phyloP scores from a whole-genome alignment of 257 asterid genomes.

The Galeopsis tetrahit region DNA sequence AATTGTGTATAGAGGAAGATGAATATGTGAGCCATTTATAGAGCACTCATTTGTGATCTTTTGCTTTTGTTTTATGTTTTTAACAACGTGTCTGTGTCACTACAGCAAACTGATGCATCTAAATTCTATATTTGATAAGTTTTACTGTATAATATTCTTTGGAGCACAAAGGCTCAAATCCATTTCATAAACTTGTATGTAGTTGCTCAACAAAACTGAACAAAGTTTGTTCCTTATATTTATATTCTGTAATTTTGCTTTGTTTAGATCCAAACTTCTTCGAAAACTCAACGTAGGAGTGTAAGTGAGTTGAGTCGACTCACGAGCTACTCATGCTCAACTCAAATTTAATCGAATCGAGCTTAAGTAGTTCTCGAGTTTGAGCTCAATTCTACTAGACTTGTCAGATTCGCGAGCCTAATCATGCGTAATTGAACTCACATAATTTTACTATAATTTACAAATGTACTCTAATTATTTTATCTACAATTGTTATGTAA shows the following conservation, averaged over 20 bases:
- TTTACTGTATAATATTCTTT: neutral
- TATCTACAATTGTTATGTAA: too few species aligned
- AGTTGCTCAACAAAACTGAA: constrained; percentile 14
- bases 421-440: too few species aligned
- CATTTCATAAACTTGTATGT: constrained; percentile 15
- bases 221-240: constrained; percentile 7
- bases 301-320: too few species aligned
- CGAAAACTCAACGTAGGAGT: neutral
- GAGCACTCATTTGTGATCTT: neutral
- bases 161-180: constrained; percentile 7
- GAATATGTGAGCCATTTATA: constrained; percentile 13
- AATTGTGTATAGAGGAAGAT: constrained; percentile 83
- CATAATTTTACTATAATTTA: too few species aligned
- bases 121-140: constrained; percentile 8
- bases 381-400: too few species aligned
- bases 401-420: too few species aligned
- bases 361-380: too few species aligned
- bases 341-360: too few species aligned
- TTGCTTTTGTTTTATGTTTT: constrained; percentile 13
- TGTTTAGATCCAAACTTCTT: neutral
- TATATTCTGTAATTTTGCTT: constrained; percentile 10
- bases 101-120: constrained; percentile 18
- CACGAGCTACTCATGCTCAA: too few species aligned
- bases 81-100: neutral
- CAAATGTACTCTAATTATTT: too few species aligned